Evolutionary conservation across 148 eudicot species (phyloP), one percentile per base, ranked within the genome.

Genomic region (Rhododendron griersonianum): DNA sequence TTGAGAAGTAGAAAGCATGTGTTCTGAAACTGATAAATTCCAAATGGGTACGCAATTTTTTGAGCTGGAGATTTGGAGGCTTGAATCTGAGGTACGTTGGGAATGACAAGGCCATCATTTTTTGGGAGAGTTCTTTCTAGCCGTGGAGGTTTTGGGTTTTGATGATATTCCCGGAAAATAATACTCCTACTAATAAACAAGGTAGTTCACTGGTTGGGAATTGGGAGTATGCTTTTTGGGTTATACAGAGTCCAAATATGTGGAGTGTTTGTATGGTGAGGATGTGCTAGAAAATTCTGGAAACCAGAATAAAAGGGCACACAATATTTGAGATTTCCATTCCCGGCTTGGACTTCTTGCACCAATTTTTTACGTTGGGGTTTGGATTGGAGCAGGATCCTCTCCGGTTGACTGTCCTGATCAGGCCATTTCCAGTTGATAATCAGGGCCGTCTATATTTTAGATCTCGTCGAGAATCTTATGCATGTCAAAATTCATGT

Each of bases 51-150:
- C 80, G 81, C 73, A 57, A 86, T 48, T 69, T 85, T 65, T 84
- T 80, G 87, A 4, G 73, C 25, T 76, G 89, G 78, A 89, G 74
- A 84, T 83, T 88, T 35, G 86, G 86, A 71, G 87, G 84, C n/a
- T 85, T 89, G 84, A 92, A 91, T 11, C 88, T 87, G 85, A 93
- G 85, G 73, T 88, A 84, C 57, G 88, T 65, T 78, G 89, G 89
- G 86, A 89, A 80, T 79, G 93, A 83, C 79, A 89, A 88, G 48
- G 89, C 82, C 93, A 91, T 92, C 84, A 80, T 92, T 25, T n/a
- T 55, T 1, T 47, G n/a, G 2, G 25, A 50, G 45, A 47, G 2
- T 79, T 6, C 81, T 47, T 45, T 33, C 65, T 25, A 19, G 9
- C 30, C 35, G 57, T 18, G 4, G 23, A 25, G 21, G 67, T 57